Base-by-base conservation (phyloP, 768 basidiomycete species). In the Lyophyllum semitale region DNA sequence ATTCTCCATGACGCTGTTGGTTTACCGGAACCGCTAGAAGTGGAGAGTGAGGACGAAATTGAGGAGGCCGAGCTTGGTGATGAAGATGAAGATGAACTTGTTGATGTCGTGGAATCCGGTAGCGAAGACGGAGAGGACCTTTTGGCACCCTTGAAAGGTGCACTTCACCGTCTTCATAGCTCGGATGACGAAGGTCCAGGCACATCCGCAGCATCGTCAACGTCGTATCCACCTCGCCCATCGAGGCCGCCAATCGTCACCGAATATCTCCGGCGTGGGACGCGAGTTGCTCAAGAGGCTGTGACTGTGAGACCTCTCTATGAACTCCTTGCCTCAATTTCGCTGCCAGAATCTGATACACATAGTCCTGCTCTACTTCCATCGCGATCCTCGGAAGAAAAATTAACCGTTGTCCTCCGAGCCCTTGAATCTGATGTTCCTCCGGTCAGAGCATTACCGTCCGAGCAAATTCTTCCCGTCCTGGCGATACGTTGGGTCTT, bases 231-330 rank as follows among this genome's bases (percentile, higher is more conserved):
- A 26, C 70, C 77, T 38, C 66, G 58, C 9, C 63, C 62, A 29
- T 55, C 51, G 20, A 65, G 52, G 20, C 68, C 63, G 25, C 65
- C 69, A 11, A 62, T 63, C 4, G 66, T 82, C 25, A 70, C 67
- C 6, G 89, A 92, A 59, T 87, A 90, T 57, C 65, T 89, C 42
- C 82, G 91, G 33, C 84, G 87, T 13, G 91, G 90, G 17, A 81
- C 82, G 2, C 78, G 88, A 47, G 74, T 91, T 57, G 80, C 80
- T 5, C 62, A 79, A 15, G 88, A 91, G 60, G 72, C 74, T 15
- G 75, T 90, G n/a, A 53, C 46, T 0, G 83, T 90, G 3, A 75
- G 72, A 17, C 63, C 81, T 11, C 62, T 91, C 13, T 55, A 71
- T 37, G 73, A 77, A 11, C 66, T 90, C 17, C 68, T 88, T 18